A percentile compares a stretch with the other conserved stretches of the same genome.
phyloP scores from a whole-genome alignment of 1,139 yeast species.

The Pichia sp. region DNA sequence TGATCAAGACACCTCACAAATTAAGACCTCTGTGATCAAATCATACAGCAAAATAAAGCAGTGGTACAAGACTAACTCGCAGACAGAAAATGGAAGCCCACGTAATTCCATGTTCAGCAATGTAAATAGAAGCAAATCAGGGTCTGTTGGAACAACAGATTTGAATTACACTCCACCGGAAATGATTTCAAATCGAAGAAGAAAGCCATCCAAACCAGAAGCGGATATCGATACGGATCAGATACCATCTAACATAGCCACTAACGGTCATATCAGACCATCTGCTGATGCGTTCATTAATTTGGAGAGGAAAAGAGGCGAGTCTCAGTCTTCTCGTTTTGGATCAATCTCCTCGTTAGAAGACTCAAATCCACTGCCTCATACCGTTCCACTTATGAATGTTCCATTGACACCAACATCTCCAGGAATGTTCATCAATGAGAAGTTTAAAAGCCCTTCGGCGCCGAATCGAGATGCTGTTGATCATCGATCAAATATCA shows the following conservation, averaged over 20 bases:
- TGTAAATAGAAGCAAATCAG: not conserved
- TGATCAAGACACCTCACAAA: slow-evolving; percentile 7
- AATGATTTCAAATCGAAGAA: slow-evolving; percentile 54
- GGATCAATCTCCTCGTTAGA: slow-evolving; percentile 9
- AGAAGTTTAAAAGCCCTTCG: slow-evolving; percentile 8
- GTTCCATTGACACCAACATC: slow-evolving; percentile 9
- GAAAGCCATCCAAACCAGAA: slow-evolving; percentile 16
- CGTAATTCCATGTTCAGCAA: too few species aligned
- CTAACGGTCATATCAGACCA: slow-evolving; percentile 1
- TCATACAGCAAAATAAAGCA: slow-evolving; percentile 57
- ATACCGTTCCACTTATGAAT: not conserved
- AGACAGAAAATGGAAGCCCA: not conserved
- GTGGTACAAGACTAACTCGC: slow-evolving; percentile 50
- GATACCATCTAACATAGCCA: not conserved
- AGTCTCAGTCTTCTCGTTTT: slow-evolving; percentile 6
- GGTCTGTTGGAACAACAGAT: not conserved
- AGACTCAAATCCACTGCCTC: not conserved
- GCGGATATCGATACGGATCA: not conserved
- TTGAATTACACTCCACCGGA: slow-evolving; percentile 45
- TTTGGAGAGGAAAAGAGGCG: slow-evolving; percentile 10
- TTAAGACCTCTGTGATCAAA: slow-evolving; percentile 25
- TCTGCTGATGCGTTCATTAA: slow-evolving; percentile 9
- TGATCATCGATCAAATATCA: too few species aligned
- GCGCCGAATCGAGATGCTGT: too few species aligned
- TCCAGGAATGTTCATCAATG: slow-evolving; percentile 15